Conservation (phyloP, 2,329 filamentous ascomycete genomes). For the Davidsoniella virescens region DNA sequence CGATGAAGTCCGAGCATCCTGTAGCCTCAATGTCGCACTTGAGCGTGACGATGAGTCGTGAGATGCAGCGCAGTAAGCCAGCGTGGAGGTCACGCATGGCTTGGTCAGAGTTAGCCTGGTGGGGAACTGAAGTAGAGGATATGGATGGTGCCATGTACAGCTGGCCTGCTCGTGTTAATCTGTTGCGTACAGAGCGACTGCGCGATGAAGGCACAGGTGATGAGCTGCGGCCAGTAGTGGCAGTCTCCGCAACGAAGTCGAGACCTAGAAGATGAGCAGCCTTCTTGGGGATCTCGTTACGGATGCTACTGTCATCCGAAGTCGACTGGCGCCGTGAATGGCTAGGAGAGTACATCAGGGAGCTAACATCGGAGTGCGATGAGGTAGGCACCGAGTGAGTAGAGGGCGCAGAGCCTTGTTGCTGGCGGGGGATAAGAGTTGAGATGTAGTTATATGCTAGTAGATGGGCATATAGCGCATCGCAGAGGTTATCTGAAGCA, state of each 20-base stretch:
- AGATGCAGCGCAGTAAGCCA: constrained; percentile 35
- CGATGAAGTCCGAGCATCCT: neutral
- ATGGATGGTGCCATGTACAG: neutral
- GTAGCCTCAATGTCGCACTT: constrained; percentile 12
- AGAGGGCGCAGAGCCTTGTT: constrained; percentile 5
- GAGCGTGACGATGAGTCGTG: constrained; percentile 33
- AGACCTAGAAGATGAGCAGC: constrained; percentile 36
- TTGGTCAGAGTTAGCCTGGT: constrained; percentile 20
- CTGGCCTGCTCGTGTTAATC: neutral
- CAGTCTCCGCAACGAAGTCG: constrained; percentile 15
- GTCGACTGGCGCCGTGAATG: too few relatives aligned
- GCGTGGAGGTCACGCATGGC: constrained; percentile 30
- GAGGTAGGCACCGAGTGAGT: constrained; percentile 8
- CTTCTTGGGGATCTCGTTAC: constrained; percentile 31
- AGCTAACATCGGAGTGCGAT: constrained; percentile 12
- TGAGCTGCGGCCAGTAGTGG: constrained; percentile 14
- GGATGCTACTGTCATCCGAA: neutral
- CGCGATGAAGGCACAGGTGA: constrained; percentile 14
- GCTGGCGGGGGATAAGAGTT: constrained; percentile 16
- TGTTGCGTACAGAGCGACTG: neutral
- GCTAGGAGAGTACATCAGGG: constrained; percentile 14
- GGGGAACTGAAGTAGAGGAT: constrained; percentile 2
- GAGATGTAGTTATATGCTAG: constrained; percentile 42
- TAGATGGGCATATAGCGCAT: constrained; percentile 42
- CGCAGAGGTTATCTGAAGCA: constrained; percentile 38